These are phyloP conservation scores for Allomyces javanicus DNA, from an alignment of 192 early-diverging fungal species.

Conservation along the genomic window DNA sequence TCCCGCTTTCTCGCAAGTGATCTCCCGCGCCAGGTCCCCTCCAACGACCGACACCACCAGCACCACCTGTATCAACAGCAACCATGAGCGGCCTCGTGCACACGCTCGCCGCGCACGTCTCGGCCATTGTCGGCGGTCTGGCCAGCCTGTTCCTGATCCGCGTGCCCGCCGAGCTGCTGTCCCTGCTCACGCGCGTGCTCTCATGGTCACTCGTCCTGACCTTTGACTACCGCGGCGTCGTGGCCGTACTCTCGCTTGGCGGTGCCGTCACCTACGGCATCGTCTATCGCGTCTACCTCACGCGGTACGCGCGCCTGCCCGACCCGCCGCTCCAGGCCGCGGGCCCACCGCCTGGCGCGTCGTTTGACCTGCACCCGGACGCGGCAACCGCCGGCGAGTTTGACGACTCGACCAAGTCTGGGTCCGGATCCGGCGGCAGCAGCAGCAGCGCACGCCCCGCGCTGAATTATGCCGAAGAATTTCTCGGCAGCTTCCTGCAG, in stretches of 20 bases:
- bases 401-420: not conserved
- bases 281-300: constrained; percentile 50
- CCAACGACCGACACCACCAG: too few relatives aligned
- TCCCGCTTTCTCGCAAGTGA: too few relatives aligned
- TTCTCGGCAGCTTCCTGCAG: constrained; percentile 59
- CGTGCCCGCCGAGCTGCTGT: not conserved
- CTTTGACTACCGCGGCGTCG: not conserved
- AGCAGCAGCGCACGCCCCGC: not conserved
- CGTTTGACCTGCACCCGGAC: constrained; percentile 61
- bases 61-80: not conserved
- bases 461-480: constrained; percentile 34
- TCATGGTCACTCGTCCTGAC: not conserved
- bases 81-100: not conserved
- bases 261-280: constrained; percentile 24
- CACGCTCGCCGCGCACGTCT: not conserved
- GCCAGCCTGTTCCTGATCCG: not conserved
- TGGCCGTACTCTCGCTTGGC: not conserved
- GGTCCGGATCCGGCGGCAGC: not conserved
- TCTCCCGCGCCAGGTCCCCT: too few relatives aligned
- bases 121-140: not conserved
- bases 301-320: constrained; percentile 49
- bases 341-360: constrained; percentile 8
- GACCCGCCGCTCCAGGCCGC: constrained; percentile 19
- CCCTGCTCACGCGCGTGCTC: not conserved
- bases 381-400: constrained; percentile 30